A percentile compares a stretch with the other conserved stretches of the same genome.
phyloP scores from a whole-genome alignment of 2,329 filamentous ascomycete genomes.

The Alternaria ethzedia region DNA sequence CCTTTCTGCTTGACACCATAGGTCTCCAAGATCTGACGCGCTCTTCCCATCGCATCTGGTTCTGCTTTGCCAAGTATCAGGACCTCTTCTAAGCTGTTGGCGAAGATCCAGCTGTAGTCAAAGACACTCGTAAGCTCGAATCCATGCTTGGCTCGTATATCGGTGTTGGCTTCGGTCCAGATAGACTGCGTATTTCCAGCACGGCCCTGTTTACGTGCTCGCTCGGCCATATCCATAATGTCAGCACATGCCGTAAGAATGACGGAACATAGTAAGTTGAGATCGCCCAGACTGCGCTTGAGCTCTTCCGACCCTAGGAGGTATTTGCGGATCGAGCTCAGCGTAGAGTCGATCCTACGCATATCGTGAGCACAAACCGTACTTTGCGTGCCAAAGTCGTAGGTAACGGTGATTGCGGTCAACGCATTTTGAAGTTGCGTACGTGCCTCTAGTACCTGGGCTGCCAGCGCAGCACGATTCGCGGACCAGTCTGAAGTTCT shows the following conservation, averaged over 20 bases:
- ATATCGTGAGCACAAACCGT: constrained; percentile 6
- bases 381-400: constrained; percentile 14
- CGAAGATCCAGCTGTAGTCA: constrained; percentile 31
- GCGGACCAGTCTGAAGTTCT: constrained; percentile 10
- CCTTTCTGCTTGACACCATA: constrained; percentile 29
- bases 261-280: constrained; percentile 35
- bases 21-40: constrained; percentile 26
- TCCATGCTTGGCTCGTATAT: constrained; percentile 25
- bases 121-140: constrained; percentile 25
- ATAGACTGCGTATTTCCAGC: constrained; percentile 10
- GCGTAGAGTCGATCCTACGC: constrained; percentile 15
- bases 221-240: constrained; percentile 29
- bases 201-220: constrained; percentile 20
- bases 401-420: constrained; percentile 18
- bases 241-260: constrained; percentile 28
- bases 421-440: constrained; percentile 23
- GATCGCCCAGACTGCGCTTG: constrained; percentile 14
- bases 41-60: constrained; percentile 20
- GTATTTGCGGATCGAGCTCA: constrained; percentile 22
- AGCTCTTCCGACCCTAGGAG: constrained; percentile 17
- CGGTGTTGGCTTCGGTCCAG: constrained; percentile 35
- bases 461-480: constrained; percentile 17
- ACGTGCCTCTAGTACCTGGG: constrained; percentile 25
- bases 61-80: constrained; percentile 18
- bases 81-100: constrained; percentile 24